phyloP scores from a whole-genome alignment of 1,284 basidiomycete species.

The Inonotus hispidus region DNA sequence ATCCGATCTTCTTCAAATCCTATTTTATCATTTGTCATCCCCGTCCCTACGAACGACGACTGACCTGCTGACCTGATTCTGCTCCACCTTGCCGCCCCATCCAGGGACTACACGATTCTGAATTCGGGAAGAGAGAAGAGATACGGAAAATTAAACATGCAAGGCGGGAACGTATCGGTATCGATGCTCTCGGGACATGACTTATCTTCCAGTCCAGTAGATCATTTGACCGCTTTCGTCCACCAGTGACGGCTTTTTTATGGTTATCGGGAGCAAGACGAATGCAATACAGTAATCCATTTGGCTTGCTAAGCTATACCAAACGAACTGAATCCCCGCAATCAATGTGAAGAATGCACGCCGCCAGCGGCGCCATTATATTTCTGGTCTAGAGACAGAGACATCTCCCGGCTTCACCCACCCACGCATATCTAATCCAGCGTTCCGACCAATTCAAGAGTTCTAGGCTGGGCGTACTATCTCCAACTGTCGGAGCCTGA shows the following conservation, averaged over 20 bases:
- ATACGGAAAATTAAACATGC: conserved; percentile 63
- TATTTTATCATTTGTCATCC: neutral
- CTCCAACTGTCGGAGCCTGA: too few species aligned
- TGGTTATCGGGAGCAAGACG: too few species aligned
- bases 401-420: neutral
- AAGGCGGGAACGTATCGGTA: conserved; percentile 29
- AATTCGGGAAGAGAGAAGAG: conserved; percentile 87
- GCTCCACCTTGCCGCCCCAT: neutral
- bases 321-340: neutral
- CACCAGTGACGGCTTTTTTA: too few species aligned
- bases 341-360: neutral
- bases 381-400: too few species aligned
- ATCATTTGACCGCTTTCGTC: too few species aligned
- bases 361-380: neutral
- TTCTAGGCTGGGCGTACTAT: too few species aligned
- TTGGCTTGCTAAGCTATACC: too few species aligned
- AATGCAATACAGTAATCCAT: too few species aligned
- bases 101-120: conserved; percentile 86
- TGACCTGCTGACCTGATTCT: conserved; percentile 3
- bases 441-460: too few species aligned
- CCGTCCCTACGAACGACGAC: neutral
- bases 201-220: too few species aligned
- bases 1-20: neutral
- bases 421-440: too few species aligned
- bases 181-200: too few species aligned